Percentiles rank a stretch among this genome's conserved stretches.
Evolutionary conservation across 345 rosid species (phyloP).

Genomic region (Eutrema yunnanense): DNA sequence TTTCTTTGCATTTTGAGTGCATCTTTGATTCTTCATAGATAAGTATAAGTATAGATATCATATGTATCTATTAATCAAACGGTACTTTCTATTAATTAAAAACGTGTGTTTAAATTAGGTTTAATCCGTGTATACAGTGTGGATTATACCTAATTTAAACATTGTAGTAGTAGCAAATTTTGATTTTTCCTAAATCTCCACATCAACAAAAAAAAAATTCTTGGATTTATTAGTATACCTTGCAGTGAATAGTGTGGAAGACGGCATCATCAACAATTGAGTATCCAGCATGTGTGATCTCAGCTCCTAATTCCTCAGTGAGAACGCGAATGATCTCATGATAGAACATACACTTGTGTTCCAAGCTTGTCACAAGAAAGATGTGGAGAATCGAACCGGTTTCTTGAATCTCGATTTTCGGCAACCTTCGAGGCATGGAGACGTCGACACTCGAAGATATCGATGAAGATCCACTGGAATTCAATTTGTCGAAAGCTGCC

Average conservation of each 20-base stretch:
- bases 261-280: slow-evolving; percentile 25
- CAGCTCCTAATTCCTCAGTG: slow-evolving; percentile 21
- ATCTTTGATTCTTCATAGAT: neutral
- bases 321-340: slow-evolving; percentile 22
- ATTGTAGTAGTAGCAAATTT: neutral
- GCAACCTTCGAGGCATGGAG: slow-evolving; percentile 4
- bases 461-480: slow-evolving; percentile 13
- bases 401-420: slow-evolving; percentile 27
- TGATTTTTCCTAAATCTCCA: neutral
- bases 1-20: neutral
- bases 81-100: neutral
- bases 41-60: neutral
- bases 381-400: slow-evolving; percentile 18
- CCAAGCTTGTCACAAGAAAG: slow-evolving; percentile 29
- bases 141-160: neutral
- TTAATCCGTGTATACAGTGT: neutral
- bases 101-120: neutral
- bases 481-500: neutral
- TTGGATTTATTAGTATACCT: slow-evolving; percentile 6
- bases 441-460: slow-evolving; percentile 3
- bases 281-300: slow-evolving; percentile 27
- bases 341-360: slow-evolving; percentile 18
- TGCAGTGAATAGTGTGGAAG: slow-evolving; percentile 33
- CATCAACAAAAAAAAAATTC: too few species aligned
- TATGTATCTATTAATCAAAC: neutral